Percentiles rank a stretch among this genome's conserved stretches.
These are phyloP conservation scores for Trypanosoma platydactyli DNA, from an alignment of 208 protist genomes.

Conservation along the genomic window DNA sequence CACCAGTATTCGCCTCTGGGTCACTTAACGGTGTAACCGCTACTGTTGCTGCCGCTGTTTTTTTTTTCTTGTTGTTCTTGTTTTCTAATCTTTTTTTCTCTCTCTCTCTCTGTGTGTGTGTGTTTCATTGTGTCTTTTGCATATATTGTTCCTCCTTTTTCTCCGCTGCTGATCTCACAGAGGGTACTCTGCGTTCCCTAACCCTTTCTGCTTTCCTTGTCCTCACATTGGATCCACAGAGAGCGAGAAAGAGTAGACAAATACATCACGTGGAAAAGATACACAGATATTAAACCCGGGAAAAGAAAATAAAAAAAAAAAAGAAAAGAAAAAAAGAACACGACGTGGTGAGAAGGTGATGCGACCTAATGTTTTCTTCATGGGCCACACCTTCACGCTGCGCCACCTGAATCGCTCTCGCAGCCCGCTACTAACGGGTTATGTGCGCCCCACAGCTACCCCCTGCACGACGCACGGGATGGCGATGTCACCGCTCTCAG, in stretches of 20 bases:
- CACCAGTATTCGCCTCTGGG: too few relatives aligned
- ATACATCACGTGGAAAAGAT: too few relatives aligned
- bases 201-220: neutral
- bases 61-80: too few relatives aligned
- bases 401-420: slow-evolving; percentile 78
- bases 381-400: slow-evolving; percentile 77
- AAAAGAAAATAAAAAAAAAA: neutral
- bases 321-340: slow-evolving; percentile 2
- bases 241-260: too few relatives aligned
- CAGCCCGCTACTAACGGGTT: slow-evolving; percentile 81
- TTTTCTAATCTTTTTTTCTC: slow-evolving; percentile 18
- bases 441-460: slow-evolving; percentile 64
- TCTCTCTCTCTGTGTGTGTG: slow-evolving; percentile 4
- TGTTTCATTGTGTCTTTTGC: slow-evolving; percentile 4
- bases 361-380: slow-evolving; percentile 80
- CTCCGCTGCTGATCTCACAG: neutral
- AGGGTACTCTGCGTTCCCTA: too few relatives aligned
- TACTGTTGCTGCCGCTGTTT: too few relatives aligned
- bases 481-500: slow-evolving; percentile 42
- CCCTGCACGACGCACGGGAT: slow-evolving; percentile 44
- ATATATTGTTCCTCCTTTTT: slow-evolving; percentile 3
- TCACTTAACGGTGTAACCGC: too few relatives aligned
- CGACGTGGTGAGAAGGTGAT: slow-evolving; percentile 29
- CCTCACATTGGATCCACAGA: too few relatives aligned
- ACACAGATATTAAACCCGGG: neutral